A percentile compares a stretch with the other conserved stretches of the same genome.
Evolutionary conservation across 2,329 filamentous ascomycete genomes (phyloP).

Genomic region (Immersiporthe knoxdaviesiana): DNA sequence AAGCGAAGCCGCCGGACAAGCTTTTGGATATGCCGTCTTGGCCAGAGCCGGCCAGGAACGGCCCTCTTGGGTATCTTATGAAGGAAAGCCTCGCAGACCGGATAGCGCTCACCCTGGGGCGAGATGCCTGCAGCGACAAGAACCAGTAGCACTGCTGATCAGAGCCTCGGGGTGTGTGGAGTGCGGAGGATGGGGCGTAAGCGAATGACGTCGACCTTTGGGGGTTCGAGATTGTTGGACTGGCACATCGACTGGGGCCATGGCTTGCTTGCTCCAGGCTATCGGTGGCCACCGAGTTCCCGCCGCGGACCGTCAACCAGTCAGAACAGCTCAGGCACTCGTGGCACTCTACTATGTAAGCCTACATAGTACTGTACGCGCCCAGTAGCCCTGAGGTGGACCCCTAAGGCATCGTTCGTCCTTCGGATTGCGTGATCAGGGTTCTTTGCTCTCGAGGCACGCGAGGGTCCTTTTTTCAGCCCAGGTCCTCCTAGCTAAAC

Average conservation of each 20-base stretch:
- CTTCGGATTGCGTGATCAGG: constrained; percentile 13
- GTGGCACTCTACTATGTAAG: no score
- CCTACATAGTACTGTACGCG: no score
- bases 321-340: neutral
- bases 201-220: neutral
- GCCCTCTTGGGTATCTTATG: neutral
- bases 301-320: neutral
- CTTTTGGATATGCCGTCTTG: neutral
- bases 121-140: neutral
- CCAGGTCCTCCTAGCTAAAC: neutral
- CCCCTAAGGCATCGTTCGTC: constrained; percentile 7
- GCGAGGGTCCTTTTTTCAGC: neutral
- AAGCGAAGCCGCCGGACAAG: neutral
- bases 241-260: neutral
- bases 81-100: neutral
- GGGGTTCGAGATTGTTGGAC: neutral
- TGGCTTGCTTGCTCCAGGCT: neutral
- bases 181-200: neutral
- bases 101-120: neutral
- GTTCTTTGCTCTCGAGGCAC: no score
- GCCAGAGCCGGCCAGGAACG: neutral
- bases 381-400: neutral
- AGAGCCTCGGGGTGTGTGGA: neutral
- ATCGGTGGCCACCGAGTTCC: neutral
- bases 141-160: neutral